Evolutionary conservation across 192 early-diverging fungal genomes (phyloP), one percentile per base, ranked within the genome.

Genomic region (Linnemannia exigua): DNA sequence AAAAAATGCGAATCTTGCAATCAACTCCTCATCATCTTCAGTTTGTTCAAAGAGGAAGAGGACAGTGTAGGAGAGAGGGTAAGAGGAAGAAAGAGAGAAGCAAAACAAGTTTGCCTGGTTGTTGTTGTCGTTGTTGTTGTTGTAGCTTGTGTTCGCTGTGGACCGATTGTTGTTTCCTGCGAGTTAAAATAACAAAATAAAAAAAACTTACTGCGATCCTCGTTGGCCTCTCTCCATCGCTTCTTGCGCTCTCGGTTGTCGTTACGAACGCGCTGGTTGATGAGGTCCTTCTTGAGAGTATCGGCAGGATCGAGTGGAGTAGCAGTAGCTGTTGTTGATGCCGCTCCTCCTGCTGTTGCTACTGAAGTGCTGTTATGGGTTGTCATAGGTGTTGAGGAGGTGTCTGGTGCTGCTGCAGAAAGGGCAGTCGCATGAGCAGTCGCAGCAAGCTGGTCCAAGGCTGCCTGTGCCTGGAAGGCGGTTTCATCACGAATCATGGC

Each of bases 201-300:
- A 74, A 38, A 54, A 44, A 50, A 83, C 88, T 89, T 90, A 91
- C 90, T 91, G 82, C 90, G 75, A 28, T 91, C 90, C 70, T 91
- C 90, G 70, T 91, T 91, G 8, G 87, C 82, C 46, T 88, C 88
- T 67, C 90, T 80, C 90, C 90, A 91, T 72, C 90, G 73, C 77
- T 89, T 88, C 79, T 91, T 91, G 52, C 90, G 78, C 47, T 88
- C 87, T n/a, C 90, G 79, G 72, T 91, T 91, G 61, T 91, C 90
- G 44, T 80, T 89, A 38, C 90, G 81, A 67, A 91, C 85, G 72
- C 89, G 89, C 79, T 89, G 83, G 38, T 77, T 89, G 28, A 82
- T 76, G 16, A 82, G 38, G 51, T 88, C 83, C 52, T 79, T 82
- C 48, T 89, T 89, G 36, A 87, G 61, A 5, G 75, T 44, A 35